Evolutionary conservation across 306 rosid genomes (phyloP).

Genomic region (Vachellia collinsii): DNA sequence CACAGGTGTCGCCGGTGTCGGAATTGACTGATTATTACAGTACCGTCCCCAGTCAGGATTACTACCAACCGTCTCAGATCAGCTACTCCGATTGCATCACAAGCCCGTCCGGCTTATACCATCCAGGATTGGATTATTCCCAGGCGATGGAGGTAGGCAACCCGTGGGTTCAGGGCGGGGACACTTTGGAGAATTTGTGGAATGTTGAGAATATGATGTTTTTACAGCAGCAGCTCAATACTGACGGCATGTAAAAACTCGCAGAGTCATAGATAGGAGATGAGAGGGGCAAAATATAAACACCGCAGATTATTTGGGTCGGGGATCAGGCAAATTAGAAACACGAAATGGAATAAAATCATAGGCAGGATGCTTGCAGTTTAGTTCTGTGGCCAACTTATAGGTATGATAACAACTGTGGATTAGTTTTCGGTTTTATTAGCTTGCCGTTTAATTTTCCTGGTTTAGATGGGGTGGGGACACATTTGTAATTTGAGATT

Average conservation of each 20-base stretch:
- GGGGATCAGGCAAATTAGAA: neutral
- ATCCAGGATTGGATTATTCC: conserved; percentile 52
- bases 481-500: conserved; percentile 54
- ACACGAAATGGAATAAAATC: conserved; percentile 26
- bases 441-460: conserved; percentile 35
- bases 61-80: conserved; percentile 49
- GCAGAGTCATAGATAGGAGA: no score
- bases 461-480: conserved; percentile 48
- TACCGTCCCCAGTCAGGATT: conserved; percentile 38
- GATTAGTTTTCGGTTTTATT: conserved; percentile 45
- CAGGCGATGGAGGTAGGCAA: conserved; percentile 54
- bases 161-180: conserved; percentile 61
- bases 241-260: neutral
- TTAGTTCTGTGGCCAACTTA: conserved; percentile 38
- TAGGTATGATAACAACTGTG: conserved; percentile 48
- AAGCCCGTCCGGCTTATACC: conserved; percentile 47
- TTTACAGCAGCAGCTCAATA: conserved; percentile 60
- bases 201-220: conserved; percentile 69
- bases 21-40: conserved; percentile 58
- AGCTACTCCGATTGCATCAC: conserved; percentile 46
- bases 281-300: conserved; percentile 29
- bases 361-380: conserved; percentile 37
- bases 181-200: conserved; percentile 67
- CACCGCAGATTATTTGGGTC: neutral
- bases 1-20: conserved; percentile 65